These are phyloP conservation scores for Musa itinerans DNA, from an alignment of 176 grass and related monocot genomes.

Conservation along the genomic window DNA sequence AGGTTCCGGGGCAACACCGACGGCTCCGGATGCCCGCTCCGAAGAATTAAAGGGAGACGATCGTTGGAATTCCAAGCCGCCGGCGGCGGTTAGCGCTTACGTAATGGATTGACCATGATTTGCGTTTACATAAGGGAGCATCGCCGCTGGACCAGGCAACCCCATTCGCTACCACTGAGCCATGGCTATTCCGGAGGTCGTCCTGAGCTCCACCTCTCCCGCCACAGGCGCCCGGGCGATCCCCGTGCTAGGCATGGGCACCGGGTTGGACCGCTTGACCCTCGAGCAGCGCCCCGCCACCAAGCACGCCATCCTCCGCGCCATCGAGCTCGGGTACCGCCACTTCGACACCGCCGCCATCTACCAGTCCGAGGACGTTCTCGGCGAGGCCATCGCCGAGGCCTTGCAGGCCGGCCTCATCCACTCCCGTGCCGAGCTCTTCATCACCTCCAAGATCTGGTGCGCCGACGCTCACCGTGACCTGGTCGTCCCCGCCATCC, in stretches of 20 bases:
- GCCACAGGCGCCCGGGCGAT: neutral
- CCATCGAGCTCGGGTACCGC: slow-evolving; percentile 27
- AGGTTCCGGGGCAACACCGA: too few relatives aligned
- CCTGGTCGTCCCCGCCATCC: slow-evolving; percentile 2
- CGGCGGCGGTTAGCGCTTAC: too few relatives aligned
- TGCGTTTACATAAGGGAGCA: too few relatives aligned
- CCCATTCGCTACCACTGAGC: too few relatives aligned
- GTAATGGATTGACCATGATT: too few relatives aligned
- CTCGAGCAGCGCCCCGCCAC: slow-evolving; percentile 7
- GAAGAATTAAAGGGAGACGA: too few relatives aligned
- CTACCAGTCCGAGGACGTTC: slow-evolving; percentile 35
- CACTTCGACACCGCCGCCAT: slow-evolving; percentile 38
- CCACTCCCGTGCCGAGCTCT: slow-evolving; percentile 33
- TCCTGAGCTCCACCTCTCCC: neutral
- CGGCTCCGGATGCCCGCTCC: too few relatives aligned
- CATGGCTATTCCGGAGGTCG: neutral
- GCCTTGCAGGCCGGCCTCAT: slow-evolving; percentile 26
- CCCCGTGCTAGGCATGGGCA: slow-evolving; percentile 35
- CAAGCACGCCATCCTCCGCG: slow-evolving; percentile 17
- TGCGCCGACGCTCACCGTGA: slow-evolving; percentile 21
- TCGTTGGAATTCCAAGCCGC: too few relatives aligned
- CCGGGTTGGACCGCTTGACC: slow-evolving; percentile 16
- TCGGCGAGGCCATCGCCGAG: slow-evolving; percentile 31
- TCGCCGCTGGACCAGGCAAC: too few relatives aligned
- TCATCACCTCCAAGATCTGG: slow-evolving; percentile 52